Conservation (phyloP, 2,329 filamentous ascomycete genomes). For the Canariomyces notabilis region DNA sequence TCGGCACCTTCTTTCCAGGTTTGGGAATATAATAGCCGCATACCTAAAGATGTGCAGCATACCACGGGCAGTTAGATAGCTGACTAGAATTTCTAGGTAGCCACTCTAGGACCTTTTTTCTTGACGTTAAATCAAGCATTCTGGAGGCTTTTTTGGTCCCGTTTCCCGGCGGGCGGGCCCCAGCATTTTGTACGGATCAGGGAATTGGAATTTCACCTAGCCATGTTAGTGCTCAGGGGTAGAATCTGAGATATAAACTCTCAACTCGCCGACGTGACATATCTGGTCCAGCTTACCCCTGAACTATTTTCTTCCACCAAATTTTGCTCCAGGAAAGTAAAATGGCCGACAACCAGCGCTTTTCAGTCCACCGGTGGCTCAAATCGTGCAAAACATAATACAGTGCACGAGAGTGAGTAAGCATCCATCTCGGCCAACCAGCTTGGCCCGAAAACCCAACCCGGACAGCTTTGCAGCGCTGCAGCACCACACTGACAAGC, state of each 20-base stretch:
- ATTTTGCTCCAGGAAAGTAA: not conserved
- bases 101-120: too few species aligned
- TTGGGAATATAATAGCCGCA: too few species aligned
- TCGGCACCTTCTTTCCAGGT: too few species aligned
- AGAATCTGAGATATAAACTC: slow-evolving; percentile 3
- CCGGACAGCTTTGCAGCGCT: not conserved
- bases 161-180: not conserved
- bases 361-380: not conserved
- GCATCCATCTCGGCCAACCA: not conserved
- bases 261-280: not conserved
- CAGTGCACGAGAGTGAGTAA: not conserved
- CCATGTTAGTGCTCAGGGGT: slow-evolving; percentile 2
- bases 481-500: not conserved
- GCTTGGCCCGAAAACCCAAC: not conserved
- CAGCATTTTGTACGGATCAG: slow-evolving; percentile 6
- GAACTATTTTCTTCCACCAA: not conserved
- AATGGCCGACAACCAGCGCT: not conserved
- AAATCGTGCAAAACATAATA: not conserved
- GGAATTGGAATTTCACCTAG: slow-evolving; percentile 7
- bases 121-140: slow-evolving; percentile 9
- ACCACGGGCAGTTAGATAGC: too few species aligned
- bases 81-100: too few species aligned
- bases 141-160: not conserved
- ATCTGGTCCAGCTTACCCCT: not conserved
- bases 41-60: too few species aligned